These are phyloP conservation scores for Mortierella sp. DNA, from an alignment of 371 early-diverging fungal species.

Conservation along the genomic window DNA sequence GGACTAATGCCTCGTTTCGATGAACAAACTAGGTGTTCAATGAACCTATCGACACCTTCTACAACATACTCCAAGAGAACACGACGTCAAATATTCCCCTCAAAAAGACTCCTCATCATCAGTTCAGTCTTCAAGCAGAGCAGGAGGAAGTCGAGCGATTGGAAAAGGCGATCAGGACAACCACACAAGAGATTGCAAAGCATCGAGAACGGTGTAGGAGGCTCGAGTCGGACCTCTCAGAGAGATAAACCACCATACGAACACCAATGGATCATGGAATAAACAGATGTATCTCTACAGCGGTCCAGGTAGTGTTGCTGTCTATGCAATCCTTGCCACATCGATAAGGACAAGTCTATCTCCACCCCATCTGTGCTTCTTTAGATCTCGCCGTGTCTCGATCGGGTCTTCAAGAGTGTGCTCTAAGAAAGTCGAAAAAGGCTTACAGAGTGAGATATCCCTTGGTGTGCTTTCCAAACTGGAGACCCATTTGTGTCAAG, in stretches of 20 bases:
- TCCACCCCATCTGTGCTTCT: conserved; percentile 67
- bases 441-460: conserved; percentile 66
- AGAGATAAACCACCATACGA: conserved; percentile 15
- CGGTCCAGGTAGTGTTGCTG: too few relatives aligned
- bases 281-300: too few relatives aligned
- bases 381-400: conserved; percentile 68
- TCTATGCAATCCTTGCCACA: too few relatives aligned
- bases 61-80: conserved; percentile 71
- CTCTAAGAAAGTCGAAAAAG: conserved; percentile 68
- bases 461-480: conserved; percentile 62
- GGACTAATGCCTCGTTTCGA: too few relatives aligned
- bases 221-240: conserved; percentile 38
- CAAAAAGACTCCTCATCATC: conserved; percentile 58
- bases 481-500: conserved; percentile 64
- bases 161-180: conserved; percentile 41
- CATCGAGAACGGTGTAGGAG: conserved; percentile 41
- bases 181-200: conserved; percentile 39
- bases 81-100: conserved; percentile 58
- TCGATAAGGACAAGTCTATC: conserved; percentile 39
- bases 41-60: conserved; percentile 88
- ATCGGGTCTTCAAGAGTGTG: conserved; percentile 69
- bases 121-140: conserved; percentile 56
- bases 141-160: conserved; percentile 53
- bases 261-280: too few relatives aligned
- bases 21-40: conserved; percentile 87